phyloP scores from a whole-genome alignment of 441 rosid genomes.

The Gossypium schwendimanii region DNA sequence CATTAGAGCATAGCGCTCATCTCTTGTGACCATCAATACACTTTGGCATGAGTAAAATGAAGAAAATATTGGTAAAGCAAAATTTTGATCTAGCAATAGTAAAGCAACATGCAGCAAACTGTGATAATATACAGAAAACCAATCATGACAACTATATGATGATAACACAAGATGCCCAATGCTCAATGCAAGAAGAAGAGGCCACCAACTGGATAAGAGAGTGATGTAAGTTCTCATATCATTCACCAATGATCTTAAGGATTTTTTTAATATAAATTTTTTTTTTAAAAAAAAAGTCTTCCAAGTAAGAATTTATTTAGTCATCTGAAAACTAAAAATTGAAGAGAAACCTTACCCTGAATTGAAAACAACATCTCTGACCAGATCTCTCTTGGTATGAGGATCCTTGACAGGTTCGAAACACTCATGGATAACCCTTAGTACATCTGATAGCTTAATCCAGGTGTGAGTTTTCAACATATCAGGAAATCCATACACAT shows the following conservation, averaged over 20 bases:
- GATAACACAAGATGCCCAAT: background rate
- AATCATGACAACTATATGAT: background rate
- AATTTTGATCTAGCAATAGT: background rate
- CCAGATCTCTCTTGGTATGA: slow-evolving; percentile 34
- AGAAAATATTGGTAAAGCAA: background rate
- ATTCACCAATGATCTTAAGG: background rate
- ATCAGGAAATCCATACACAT: slow-evolving; percentile 20
- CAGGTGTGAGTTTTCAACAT: slow-evolving; percentile 17
- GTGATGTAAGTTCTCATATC: background rate
- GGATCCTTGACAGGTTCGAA: slow-evolving; percentile 34
- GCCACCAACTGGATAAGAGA: background rate
- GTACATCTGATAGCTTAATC: slow-evolving; percentile 28
- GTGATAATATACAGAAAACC: background rate
- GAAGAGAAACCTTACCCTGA: slow-evolving; percentile 24
- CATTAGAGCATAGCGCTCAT: background rate
- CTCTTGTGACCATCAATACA: background rate
- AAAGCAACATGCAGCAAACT: background rate
- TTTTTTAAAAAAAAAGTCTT: background rate
- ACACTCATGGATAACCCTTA: slow-evolving; percentile 35
- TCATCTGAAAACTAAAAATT: background rate
- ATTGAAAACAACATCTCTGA: slow-evolving; percentile 31
- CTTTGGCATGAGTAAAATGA: background rate
- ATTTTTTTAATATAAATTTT: background rate
- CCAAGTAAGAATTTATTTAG: background rate
- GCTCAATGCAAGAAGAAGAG: background rate